Base-by-base conservation (phyloP, 2,329 filamentous ascomycete genomes). In the Xylariaceae sp. region DNA sequence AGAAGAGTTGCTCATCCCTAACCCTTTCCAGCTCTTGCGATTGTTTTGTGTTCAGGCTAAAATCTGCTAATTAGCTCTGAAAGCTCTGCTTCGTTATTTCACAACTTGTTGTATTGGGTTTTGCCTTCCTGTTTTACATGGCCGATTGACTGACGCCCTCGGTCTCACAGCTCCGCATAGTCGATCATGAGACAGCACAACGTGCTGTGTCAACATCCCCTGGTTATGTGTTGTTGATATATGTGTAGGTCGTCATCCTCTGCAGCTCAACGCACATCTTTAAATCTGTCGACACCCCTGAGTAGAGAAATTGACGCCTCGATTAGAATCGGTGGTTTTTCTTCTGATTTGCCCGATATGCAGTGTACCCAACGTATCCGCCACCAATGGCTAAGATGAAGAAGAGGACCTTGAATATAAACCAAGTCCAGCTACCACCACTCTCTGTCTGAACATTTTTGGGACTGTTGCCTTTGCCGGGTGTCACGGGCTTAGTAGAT, bases 291-390 rank as follows among this genome's bases (percentile, higher is more conserved):
- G 37, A 11, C 29, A 7, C 42, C 44, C 50, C 51, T 50, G 6
- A 30, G 30, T 34, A 32, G 40, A 49, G 37, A 6, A 11, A n/a
- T 39, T 32, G 26, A 30, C 27, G 43, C 47, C 30, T 12, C 52
- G 12, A 19, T 68, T 71, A 84, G 65, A 84, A 84, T 32, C 81
- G 74, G 69, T 82, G 80, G 60, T 74, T 76, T 69, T 81, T 82
- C 71, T 77, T 75, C 70, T 75, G 77, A 71, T 80, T 84, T 60
- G 87, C 72, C 68, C 91, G 82, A 74, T 89, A 99, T 45, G 86
- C 80, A 5, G 91, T 96, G 70, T 80, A 97, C 31, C 90, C 92
- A 44, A 91, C 84, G 70, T 97, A 99, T 3, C 71, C 88, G 62
- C 88, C 91, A 7, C 79, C 88, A 44, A 86, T 64, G 12, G 84